Conservation (phyloP, 2,329 filamentous ascomycete species). For the Ophiocordyceps australis region DNA sequence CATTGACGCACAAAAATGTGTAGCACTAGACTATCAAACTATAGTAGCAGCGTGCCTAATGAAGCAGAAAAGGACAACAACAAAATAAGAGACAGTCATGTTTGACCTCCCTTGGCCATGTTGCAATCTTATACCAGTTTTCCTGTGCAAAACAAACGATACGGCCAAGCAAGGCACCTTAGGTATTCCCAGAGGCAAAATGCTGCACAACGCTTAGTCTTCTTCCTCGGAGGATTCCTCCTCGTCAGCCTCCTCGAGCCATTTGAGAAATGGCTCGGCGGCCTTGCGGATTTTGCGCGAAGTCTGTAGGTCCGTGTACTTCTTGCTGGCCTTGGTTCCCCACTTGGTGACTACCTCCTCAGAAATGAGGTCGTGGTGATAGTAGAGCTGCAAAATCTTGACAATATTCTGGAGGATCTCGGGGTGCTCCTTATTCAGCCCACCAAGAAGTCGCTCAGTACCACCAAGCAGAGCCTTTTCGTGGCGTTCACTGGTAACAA, state of each 20-base stretch:
- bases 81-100: too few species aligned
- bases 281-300: conserved; percentile 94
- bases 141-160: too few species aligned
- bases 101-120: too few species aligned
- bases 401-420: conserved; percentile 61
- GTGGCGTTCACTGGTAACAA: conserved; percentile 73
- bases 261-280: conserved; percentile 83
- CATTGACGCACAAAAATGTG: too few species aligned
- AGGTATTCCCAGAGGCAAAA: not conserved
- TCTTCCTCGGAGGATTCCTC: conserved; percentile 48
- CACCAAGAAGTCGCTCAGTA: conserved; percentile 74
- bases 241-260: conserved; percentile 77
- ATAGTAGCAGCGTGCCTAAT: too few species aligned
- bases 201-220: too few species aligned
- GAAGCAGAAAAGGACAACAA: too few species aligned
- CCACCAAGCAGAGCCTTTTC: conserved; percentile 92
- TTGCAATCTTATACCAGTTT: too few species aligned
- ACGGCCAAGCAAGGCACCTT: not conserved
- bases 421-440: conserved; percentile 55
- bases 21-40: too few species aligned
- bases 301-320: conserved; percentile 77
- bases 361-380: conserved; percentile 72
- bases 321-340: conserved; percentile 94
- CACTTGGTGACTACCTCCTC: conserved; percentile 84
- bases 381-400: conserved; percentile 76